Percentiles rank a stretch among this genome's conserved stretches.
Evolutionary conservation across 768 basidiomycete genomes (phyloP).

Genomic region (Pleurotus cornucopiae): DNA sequence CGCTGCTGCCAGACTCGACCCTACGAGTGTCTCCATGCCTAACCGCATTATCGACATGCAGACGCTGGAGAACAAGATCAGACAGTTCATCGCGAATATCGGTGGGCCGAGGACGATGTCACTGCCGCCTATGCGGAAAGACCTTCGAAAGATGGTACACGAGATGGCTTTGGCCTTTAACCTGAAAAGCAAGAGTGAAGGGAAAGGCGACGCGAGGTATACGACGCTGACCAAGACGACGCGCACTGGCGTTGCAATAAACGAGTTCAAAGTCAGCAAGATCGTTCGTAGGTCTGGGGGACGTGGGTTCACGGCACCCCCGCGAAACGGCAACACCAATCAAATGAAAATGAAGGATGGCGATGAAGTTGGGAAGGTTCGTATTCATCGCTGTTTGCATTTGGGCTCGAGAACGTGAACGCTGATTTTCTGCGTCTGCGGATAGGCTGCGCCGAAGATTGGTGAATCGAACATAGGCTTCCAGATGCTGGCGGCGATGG

Average conservation of each 20-base stretch:
- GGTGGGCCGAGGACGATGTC: constrained; percentile 50
- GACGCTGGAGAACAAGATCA: constrained; percentile 68
- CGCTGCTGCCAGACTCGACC: constrained; percentile 47
- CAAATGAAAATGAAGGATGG: constrained; percentile 52
- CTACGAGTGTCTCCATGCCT: constrained; percentile 34
- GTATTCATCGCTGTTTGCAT: constrained; percentile 15
- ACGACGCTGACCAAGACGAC: constrained; percentile 73
- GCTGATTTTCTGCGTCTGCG: background rate
- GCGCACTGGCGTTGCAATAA: constrained; percentile 45
- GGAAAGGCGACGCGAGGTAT: constrained; percentile 64
- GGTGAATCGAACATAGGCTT: constrained; percentile 81
- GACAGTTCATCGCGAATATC: constrained; percentile 59
- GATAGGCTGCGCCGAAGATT: constrained; percentile 76
- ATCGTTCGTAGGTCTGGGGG: constrained; percentile 34
- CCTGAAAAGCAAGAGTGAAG: constrained; percentile 75
- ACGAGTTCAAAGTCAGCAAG: constrained; percentile 57
- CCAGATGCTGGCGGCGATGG: constrained; percentile 84
- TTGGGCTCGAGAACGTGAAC: background rate
- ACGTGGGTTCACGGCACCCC: constrained; percentile 21
- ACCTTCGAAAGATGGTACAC: constrained; percentile 69
- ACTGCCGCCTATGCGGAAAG: constrained; percentile 77
- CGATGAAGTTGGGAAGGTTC: constrained; percentile 80
- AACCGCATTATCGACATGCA: constrained; percentile 60
- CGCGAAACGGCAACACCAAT: constrained; percentile 20
- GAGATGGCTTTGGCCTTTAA: constrained; percentile 76